Conservation (phyloP, 345 rosid genomes). For the Noccaea caerulescens region DNA sequence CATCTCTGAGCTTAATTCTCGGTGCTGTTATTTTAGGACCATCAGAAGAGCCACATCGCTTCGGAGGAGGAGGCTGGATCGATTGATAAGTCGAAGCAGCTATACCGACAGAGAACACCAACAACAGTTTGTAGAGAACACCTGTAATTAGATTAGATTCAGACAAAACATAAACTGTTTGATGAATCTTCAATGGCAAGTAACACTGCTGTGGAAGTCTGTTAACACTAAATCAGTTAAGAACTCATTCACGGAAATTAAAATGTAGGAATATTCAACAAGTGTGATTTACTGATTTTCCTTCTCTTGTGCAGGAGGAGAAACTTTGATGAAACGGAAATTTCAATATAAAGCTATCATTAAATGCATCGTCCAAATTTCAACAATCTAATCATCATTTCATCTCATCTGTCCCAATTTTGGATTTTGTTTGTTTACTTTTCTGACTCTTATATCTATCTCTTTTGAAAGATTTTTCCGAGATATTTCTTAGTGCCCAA, state of each 20-base stretch:
- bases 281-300: background rate
- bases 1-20: conserved; percentile 63
- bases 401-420: background rate
- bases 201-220: background rate
- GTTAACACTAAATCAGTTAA: conserved; percentile 4
- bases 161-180: background rate
- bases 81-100: conserved; percentile 52
- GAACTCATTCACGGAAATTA: background rate
- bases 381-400: conserved; percentile 34
- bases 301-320: background rate
- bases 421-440: no score
- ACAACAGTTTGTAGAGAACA: conserved; percentile 41
- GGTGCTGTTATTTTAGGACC: conserved; percentile 60
- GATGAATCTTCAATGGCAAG: conserved; percentile 24
- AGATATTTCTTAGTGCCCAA: background rate
- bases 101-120: conserved; percentile 48
- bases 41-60: conserved; percentile 49
- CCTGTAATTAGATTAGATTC: conserved; percentile 44
- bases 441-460: background rate
- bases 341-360: no score
- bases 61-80: conserved; percentile 59
- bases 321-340: no score
- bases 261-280: background rate
- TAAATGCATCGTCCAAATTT: conserved; percentile 1
- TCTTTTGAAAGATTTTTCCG: background rate